Evolutionary conservation across 345 rosid genomes (phyloP).

Genomic region (Gossypium sturtianum): DNA sequence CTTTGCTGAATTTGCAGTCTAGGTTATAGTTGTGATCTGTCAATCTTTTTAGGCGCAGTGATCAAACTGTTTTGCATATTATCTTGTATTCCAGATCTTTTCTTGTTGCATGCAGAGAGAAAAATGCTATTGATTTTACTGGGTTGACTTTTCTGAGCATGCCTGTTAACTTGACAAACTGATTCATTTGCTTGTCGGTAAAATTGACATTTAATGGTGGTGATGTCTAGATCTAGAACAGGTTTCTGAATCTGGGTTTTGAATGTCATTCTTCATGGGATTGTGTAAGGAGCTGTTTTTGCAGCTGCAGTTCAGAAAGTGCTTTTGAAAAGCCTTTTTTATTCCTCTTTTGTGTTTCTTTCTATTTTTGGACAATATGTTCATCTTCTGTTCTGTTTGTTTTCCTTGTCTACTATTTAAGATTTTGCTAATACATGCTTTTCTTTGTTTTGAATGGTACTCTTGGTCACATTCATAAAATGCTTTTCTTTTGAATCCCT

Average conservation of each 20-base stretch:
- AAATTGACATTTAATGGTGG: background rate
- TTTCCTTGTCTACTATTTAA: background rate
- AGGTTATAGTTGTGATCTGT: background rate
- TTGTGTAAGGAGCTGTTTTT: background rate
- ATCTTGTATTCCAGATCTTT: background rate
- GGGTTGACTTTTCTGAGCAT: slow-evolving; percentile 6
- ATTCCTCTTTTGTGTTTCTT: too few species aligned
- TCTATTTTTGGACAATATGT: too few species aligned
- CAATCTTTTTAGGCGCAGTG: background rate
- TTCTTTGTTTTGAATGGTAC: background rate
- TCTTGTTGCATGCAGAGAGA: slow-evolving; percentile 3
- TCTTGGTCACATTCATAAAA: background rate
- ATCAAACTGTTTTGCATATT: background rate
- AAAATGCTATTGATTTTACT: background rate
- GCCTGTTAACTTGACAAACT: background rate
- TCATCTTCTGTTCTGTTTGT: background rate
- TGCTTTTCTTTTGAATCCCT: background rate
- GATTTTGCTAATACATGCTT: background rate
- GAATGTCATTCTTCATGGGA: background rate
- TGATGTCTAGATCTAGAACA: background rate
- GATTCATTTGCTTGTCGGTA: background rate
- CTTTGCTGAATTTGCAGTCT: background rate
- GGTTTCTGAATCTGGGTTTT: background rate
- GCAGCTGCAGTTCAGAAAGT: background rate
- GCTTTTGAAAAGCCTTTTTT: too few species aligned